Base-by-base conservation (phyloP, 495 filamentous ascomycete genomes). In the Terfezia claveryi region DNA sequence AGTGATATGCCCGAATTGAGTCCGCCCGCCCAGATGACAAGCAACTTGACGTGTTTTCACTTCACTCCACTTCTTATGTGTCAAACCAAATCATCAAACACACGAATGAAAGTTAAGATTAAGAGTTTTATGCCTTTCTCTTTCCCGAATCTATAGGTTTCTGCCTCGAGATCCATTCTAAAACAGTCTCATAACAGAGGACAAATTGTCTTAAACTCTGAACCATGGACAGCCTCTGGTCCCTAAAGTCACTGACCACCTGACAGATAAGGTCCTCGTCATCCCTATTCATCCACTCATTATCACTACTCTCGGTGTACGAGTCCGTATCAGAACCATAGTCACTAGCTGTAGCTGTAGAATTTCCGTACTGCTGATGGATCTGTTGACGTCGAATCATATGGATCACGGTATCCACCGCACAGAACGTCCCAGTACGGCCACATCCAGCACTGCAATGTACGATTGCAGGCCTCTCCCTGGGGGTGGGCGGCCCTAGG, bases 371-470 rank as follows among this genome's bases (percentile, higher is more conserved):
- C 20, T 66, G 66, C 44, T 51, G 44, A n/a, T 55, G 64, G 54
- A 70, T 59, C 37, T 78, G 75, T 63, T 94, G 87, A 37, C 81
- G 77, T 69, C 89, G 91, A 41, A 98, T 67, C 79, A 93, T 91
- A 65, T 89, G 85, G 52, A 96, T 76, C 11, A 95, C 92, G 52
- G 80, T 87, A 64, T 96, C 91, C 32, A 96, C 85, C 0, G 91
- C 92, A 66, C 91, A 98, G 58, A 98, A 98, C 0, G 92, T 85
- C 4, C 91, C 91, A 0, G 91, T 98, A 6, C 91, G 80, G 4
- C 91, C 91, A 68, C 91, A 98, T 0, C 91, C 91, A 2, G 91
- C 91, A 55, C 83, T 88, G 70, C 91, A 98, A 67, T 98, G 91
- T 4, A 98, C 92, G 17, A 98, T 68, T 52, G 94, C 75, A 14